Evolutionary conservation across 1,284 basidiomycete species (phyloP), one percentile per base, ranked within the genome.

Genomic region (Cutaneotrichosporon dermatis): DNA sequence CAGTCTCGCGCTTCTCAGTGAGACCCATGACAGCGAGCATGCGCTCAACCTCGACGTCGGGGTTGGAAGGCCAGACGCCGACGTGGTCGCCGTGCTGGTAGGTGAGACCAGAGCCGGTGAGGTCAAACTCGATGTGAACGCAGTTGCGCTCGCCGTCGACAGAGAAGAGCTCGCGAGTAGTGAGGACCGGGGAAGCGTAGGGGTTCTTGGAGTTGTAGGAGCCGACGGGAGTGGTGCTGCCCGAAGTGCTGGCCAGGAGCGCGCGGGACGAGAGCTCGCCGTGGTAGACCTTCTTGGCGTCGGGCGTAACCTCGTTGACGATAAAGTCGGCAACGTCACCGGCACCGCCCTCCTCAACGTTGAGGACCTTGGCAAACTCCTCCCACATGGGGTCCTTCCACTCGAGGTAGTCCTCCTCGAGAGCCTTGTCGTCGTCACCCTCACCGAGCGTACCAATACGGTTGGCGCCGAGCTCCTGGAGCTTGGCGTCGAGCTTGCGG

Each of bases 371-470:
- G 35, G 92, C 84, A 62, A 99, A 91, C 5, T 86, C 85, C 49
- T 89, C 87, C 87, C 93, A 97, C 92, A 97, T 94, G 69, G 83
- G 84, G 75, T 99, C 95, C 79, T 99, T 99, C 95, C 95, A 99
- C 66, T 91, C 92, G n/a, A 99, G 84, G 76, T 98, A 99, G 79
- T 99, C 95, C 80, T 99, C 96, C 78, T 99, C 95, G 91, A 99
- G 95, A 74, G 90, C 93, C 83, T 96, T 96, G 79, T 99, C 95
- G 75, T 99, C 95, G 73, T 99, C 95, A 67, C 95, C 95, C 79
- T 98, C 93, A 15, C 95, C 96, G 45, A 88, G 84, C 75, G 89
- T 88, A 54, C 94, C 94, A 55, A 99, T 90, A 62, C 92, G 86
- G 61, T 83, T 79, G 36, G 86, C 96, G 39, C 93, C 94, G 80